A percentile compares a stretch with the other conserved stretches of the same genome.
Evolutionary conservation across 352 stramenopile genomes (phyloP).

Genomic region (Globisporangium heterothallicum): DNA sequence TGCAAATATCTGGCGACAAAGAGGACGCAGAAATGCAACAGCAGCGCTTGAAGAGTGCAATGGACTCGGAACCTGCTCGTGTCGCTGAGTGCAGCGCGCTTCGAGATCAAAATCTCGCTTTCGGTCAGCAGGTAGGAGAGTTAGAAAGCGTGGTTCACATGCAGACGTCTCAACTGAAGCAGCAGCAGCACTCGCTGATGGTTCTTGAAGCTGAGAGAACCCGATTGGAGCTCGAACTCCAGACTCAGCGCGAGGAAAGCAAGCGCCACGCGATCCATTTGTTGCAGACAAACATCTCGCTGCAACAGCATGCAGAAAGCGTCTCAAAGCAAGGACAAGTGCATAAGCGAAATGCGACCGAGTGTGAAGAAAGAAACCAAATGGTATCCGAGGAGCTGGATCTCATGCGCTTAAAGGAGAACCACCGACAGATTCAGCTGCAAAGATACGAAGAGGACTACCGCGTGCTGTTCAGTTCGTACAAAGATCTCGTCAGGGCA

Average conservation of each 20-base stretch:
- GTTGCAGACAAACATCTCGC: slow-evolving; percentile 20
- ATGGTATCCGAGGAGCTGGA: slow-evolving; percentile 11
- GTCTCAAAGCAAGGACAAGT: not conserved
- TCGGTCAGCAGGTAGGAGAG: slow-evolving; percentile 10
- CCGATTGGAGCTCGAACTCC: not conserved
- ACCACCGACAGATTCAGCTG: slow-evolving; percentile 2
- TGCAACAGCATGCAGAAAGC: slow-evolving; percentile 20
- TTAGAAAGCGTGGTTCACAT: slow-evolving; percentile 12
- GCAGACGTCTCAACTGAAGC: slow-evolving; percentile 17
- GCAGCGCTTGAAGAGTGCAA: not conserved
- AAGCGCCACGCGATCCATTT: slow-evolving; percentile 24
- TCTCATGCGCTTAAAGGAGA: slow-evolving; percentile 10
- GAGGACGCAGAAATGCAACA: slow-evolving; percentile 1
- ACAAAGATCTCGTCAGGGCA: slow-evolving; percentile 16
- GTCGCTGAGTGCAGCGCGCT: not conserved
- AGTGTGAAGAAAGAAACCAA: slow-evolving; percentile 10
- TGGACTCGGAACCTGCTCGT: not conserved
- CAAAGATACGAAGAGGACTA: slow-evolving; percentile 22
- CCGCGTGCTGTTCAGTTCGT: slow-evolving; percentile 7
- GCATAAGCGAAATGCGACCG: slow-evolving; percentile 2
- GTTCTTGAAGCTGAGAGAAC: slow-evolving; percentile 12
- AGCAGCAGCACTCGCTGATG: slow-evolving; percentile 26
- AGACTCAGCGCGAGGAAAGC: slow-evolving; percentile 18
- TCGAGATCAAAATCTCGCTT: slow-evolving; percentile 9
- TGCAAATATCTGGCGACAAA: not conserved